A percentile compares a stretch with the other conserved stretches of the same genome.
Evolutionary conservation across 1,139 yeast genomes (phyloP).

Genomic region (Sugiyamaella novakii): DNA sequence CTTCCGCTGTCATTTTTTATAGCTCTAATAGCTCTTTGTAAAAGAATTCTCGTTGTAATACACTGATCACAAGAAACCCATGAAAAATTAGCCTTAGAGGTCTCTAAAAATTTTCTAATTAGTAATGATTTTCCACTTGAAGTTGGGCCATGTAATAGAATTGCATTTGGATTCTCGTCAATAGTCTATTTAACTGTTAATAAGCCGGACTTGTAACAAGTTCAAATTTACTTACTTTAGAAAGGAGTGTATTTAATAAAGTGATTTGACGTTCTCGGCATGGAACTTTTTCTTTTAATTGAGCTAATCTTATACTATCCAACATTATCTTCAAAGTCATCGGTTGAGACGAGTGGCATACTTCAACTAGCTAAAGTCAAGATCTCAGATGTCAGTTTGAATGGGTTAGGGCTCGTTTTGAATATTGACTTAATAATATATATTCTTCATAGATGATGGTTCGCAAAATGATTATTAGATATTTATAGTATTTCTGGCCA

Average conservation of each 20-base stretch:
- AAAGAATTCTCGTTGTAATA: slow-evolving; percentile 40
- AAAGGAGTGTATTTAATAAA: slow-evolving; percentile 30
- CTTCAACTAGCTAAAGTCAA: too few relatives aligned
- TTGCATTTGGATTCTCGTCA: slow-evolving; percentile 33
- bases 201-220: too few relatives aligned
- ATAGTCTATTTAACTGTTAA: slow-evolving; percentile 1
- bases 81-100: slow-evolving; percentile 26
- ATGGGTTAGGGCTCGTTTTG: neutral
- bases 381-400: too few relatives aligned
- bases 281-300: slow-evolving; percentile 10
- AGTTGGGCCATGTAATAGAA: slow-evolving; percentile 41
- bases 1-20: slow-evolving; percentile 32
- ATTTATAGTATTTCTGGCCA: neutral
- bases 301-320: slow-evolving; percentile 5
- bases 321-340: slow-evolving; percentile 14
- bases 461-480: too few relatives aligned
- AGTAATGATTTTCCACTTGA: slow-evolving; percentile 41
- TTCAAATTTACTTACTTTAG: slow-evolving; percentile 16
- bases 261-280: slow-evolving; percentile 31
- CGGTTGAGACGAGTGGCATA: too few relatives aligned
- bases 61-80: slow-evolving; percentile 44
- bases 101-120: slow-evolving; percentile 30
- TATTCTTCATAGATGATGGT: too few relatives aligned
- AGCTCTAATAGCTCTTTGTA: slow-evolving; percentile 41
- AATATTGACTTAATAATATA: too few relatives aligned